Base-by-base conservation (phyloP, 2,329 filamentous ascomycete genomes). In the Trichophyton benhamiae region DNA sequence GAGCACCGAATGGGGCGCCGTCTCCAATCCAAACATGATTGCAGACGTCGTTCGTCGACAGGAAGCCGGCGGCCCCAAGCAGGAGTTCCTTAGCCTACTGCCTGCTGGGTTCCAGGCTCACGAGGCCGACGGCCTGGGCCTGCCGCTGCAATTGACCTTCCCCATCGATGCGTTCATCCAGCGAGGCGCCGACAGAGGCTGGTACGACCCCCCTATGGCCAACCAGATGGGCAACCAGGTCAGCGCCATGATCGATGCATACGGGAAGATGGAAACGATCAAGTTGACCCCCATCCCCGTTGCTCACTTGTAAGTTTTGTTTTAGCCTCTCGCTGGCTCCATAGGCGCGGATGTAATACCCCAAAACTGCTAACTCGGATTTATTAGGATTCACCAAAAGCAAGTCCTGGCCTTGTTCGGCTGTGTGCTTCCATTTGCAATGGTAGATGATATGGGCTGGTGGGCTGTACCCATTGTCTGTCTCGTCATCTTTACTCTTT, bases 181-280 rank as follows among this genome's bases (percentile, higher is more conserved):
- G 60, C 75, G 81, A 0, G 81, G 80, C 0, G 75, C 80, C 20
- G 76, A 81, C 58, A 72, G 81, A 30, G 79, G 77, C 8, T 85
- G 82, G 82, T 83, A 84, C 68, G 78, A 83, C 66, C 80, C 80
- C 0, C 83, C 83, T 1, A 79, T 82, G 22, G 81, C 82, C 0
- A 78, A 77, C 52, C 78, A 83, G 62, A 77, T 87, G 75, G 80
- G 80, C 11, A 78, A 78, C 1, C 81, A 85, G 65, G 68, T 86
- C 25, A 84, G 84, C 67, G 70, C 72, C 0, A 70, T 86, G 17
- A 78, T 80, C 15, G 78, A 82, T 63, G 81, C 82, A 0, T 86
- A 84, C 68, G 83, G 83, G 1, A 77, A 72, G 60, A 84, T 86
- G 82, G 84, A 87, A 71, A 85, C 83, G 0, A 86, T 87, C 48